Evolutionary conservation across 495 filamentous ascomycete genomes (phyloP).

Genomic region (Pseudotulostoma volvatum): DNA sequence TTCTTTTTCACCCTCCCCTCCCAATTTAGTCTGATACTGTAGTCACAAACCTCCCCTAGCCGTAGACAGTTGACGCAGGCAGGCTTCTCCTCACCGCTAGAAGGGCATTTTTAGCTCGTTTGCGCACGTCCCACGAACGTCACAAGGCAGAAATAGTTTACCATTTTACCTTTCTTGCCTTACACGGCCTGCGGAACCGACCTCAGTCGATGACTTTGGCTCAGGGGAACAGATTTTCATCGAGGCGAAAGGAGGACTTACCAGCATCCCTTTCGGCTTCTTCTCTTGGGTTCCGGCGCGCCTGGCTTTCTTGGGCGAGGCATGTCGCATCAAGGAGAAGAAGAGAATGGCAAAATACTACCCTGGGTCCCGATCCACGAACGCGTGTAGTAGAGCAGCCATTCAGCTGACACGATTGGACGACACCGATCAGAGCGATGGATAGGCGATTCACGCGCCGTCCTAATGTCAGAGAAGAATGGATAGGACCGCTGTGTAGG

Average conservation of each 20-base stretch:
- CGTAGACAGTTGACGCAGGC: conserved; percentile 61
- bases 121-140: too few species aligned
- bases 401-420: background rate
- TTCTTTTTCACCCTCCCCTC: conserved; percentile 44
- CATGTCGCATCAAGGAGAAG: conserved; percentile 35
- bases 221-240: too few species aligned
- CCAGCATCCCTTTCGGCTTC: conserved; percentile 80
- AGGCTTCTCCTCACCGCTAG: conserved; percentile 60
- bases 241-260: too few species aligned
- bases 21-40: conserved; percentile 76
- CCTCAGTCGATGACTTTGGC: too few species aligned
- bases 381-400: too few species aligned
- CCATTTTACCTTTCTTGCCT: conserved; percentile 77
- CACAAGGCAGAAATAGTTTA: conserved; percentile 11
- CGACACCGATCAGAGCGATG: too few species aligned
- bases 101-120: too few species aligned
- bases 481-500: too few species aligned
- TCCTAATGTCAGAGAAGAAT: too few species aligned
- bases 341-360: conserved; percentile 4
- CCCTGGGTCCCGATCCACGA: too few species aligned
- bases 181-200: conserved; percentile 80
- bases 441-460: too few species aligned
- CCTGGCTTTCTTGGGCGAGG: conserved; percentile 51
- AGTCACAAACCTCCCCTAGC: conserved; percentile 66
- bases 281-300: conserved; percentile 48